Conservation (phyloP, 768 basidiomycete genomes). For the Mycena kentingensis region DNA sequence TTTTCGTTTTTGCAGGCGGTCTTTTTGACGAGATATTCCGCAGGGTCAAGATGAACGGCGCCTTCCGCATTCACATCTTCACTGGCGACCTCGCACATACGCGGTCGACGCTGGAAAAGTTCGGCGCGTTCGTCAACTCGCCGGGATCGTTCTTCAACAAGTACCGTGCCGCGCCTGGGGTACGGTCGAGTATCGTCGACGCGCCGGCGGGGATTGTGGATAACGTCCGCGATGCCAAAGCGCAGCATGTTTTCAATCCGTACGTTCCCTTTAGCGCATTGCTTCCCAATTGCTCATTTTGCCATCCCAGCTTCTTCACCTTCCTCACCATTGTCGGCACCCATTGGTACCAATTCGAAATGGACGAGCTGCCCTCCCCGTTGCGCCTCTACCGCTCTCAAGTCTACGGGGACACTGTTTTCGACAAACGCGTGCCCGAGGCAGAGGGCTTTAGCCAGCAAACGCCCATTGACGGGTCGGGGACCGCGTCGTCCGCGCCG, state of each 20-base stretch:
- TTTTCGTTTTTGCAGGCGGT: neutral
- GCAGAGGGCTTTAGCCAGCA: neutral
- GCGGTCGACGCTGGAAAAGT: constrained; percentile 12
- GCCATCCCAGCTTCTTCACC: constrained; percentile 16
- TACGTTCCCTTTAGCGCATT: neutral
- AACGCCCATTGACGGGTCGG: neutral
- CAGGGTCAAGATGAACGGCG: constrained; percentile 25
- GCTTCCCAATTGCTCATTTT: neutral
- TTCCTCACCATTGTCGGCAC: constrained; percentile 24
- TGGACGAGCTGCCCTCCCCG: constrained; percentile 19
- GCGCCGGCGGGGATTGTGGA: constrained; percentile 15
- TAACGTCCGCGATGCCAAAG: neutral
- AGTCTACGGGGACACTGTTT: constrained; percentile 20
- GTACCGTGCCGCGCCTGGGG: constrained; percentile 8
- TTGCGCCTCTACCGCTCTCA: constrained; percentile 24
- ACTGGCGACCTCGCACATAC: constrained; percentile 16
- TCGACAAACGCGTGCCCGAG: constrained; percentile 20
- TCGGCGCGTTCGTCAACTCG: constrained; percentile 21
- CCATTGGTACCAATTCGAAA: constrained; percentile 24
- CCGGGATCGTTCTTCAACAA: constrained; percentile 21
- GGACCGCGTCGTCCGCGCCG: constrained; percentile 6
- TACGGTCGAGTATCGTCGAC: constrained; percentile 17
- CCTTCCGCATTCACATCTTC: constrained; percentile 24
- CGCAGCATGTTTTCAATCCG: constrained; percentile 13
- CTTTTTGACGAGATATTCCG: neutral